phyloP scores from a whole-genome alignment of 257 asterid genomes.

The Solanum sitiens region DNA sequence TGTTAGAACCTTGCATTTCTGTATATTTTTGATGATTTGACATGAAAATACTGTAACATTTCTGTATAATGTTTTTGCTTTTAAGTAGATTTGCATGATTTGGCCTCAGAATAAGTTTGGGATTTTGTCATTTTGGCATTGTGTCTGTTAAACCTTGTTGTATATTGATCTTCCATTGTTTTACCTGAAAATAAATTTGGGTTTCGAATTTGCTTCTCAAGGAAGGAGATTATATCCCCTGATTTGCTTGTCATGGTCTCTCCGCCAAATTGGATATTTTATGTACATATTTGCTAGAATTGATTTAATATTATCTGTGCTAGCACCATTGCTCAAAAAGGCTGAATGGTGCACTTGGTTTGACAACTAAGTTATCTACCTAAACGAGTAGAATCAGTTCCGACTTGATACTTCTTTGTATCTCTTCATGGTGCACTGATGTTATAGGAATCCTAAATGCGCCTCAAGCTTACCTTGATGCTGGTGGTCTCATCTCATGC shows the following conservation, averaged over 20 bases:
- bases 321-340: neutral
- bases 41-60: neutral
- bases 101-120: neutral
- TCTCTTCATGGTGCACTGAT: neutral
- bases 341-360: neutral
- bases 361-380: neutral
- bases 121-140: neutral
- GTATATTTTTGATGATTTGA: neutral
- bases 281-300: neutral
- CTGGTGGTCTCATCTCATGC: neutral
- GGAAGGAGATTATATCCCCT: neutral
- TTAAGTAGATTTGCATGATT: neutral
- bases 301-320: neutral
- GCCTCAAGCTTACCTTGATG: neutral
- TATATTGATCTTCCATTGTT: neutral
- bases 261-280: neutral
- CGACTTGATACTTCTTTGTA: neutral
- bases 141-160: neutral
- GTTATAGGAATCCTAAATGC: neutral
- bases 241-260: neutral
- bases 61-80: neutral
- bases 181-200: neutral
- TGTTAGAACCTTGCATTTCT: neutral
- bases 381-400: neutral
- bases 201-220: neutral